Conservation (phyloP, 305 asterid species). For the Solanum chacoense region DNA sequence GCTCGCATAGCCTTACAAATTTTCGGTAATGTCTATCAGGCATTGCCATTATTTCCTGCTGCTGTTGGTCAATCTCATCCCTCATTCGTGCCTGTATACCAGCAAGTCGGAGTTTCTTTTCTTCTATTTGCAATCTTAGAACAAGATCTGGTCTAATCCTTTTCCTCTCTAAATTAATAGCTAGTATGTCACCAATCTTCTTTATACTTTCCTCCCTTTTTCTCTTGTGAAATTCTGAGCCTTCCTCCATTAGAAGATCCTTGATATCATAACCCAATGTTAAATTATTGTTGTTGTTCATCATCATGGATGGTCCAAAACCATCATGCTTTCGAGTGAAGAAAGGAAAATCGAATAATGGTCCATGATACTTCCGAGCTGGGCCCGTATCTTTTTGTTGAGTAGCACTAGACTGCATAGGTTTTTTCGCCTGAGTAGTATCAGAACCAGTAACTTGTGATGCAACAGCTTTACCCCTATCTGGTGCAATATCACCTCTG, state of each 20-base stretch:
- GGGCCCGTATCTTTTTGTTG: conserved; percentile 73
- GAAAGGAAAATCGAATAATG: conserved; percentile 91
- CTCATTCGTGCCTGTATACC: conserved; percentile 88
- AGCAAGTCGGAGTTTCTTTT: conserved; percentile 81
- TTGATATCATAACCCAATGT: conserved; percentile 68
- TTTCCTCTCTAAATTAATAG: conserved; percentile 92
- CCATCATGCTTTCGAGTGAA: conserved; percentile 87
- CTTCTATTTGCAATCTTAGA: conserved; percentile 82
- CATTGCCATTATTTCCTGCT: conserved; percentile 95
- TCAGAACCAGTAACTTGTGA: conserved; percentile 45
- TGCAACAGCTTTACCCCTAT: conserved; percentile 73
- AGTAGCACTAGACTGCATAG: conserved; percentile 43
- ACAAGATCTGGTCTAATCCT: conserved; percentile 90
- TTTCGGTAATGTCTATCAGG: conserved; percentile 97
- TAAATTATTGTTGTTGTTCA: conserved; percentile 64
- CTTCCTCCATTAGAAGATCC: conserved; percentile 61
- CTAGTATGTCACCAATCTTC: conserved; percentile 61
- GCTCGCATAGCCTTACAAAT: conserved; percentile 89
- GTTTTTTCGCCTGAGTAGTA: conserved; percentile 47
- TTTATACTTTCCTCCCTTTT: conserved; percentile 55
- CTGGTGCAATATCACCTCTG: conserved; percentile 50
- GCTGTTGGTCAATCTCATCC: conserved; percentile 93
- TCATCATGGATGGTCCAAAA: conserved; percentile 63
- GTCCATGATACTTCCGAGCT: conserved; percentile 89
- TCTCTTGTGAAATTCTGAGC: conserved; percentile 48